phyloP scores from a whole-genome alignment of 768 basidiomycete species.

The Candolleomyces aberdarensis region DNA sequence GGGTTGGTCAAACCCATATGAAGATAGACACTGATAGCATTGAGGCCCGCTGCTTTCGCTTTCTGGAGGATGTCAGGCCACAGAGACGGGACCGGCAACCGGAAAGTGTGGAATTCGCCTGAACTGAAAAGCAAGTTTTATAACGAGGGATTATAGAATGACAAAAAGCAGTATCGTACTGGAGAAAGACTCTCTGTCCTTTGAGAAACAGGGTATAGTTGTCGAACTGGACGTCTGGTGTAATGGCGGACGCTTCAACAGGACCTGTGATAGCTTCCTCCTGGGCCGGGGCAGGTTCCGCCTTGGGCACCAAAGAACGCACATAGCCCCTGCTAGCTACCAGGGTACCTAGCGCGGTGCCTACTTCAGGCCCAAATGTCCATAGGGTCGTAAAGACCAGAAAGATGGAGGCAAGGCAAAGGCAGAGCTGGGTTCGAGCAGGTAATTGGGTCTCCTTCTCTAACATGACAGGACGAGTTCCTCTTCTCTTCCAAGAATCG shows the following conservation, averaged over 20 bases:
- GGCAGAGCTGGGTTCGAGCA: not conserved
- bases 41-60: constrained; percentile 76
- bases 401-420: not conserved
- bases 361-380: not conserved
- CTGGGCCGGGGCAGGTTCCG: not conserved
- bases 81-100: constrained; percentile 72
- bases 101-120: constrained; percentile 84
- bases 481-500: not conserved
- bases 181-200: constrained; percentile 68
- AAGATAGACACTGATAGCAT: constrained; percentile 72
- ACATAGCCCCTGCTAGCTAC: too few species aligned
- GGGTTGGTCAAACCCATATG: constrained; percentile 82
- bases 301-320: not conserved
- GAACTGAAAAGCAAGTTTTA: constrained; percentile 42
- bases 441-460: not conserved
- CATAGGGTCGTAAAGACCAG: not conserved
- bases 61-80: constrained; percentile 86
- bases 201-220: constrained; percentile 69
- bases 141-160: not conserved
- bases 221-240: constrained; percentile 50
- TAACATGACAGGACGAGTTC: too few species aligned
- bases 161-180: constrained; percentile 42
- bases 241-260: not conserved
- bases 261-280: not conserved
- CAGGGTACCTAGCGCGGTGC: not conserved